Evolutionary conservation across 148 eudicot genomes (phyloP).

Genomic region (Selenicereus undatus): DNA sequence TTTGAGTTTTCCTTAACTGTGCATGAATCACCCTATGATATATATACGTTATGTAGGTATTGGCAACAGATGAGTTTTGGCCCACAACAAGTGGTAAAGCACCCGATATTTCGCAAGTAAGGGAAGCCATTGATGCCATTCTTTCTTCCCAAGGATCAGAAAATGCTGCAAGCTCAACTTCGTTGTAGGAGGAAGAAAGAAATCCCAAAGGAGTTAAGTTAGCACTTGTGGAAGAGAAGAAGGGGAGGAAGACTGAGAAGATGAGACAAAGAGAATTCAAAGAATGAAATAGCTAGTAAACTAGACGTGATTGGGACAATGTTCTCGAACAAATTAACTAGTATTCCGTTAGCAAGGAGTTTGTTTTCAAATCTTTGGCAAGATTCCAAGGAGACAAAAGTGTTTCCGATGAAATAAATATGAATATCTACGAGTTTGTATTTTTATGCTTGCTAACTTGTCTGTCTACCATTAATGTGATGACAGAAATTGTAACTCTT

Average conservation of each 20-base stretch:
- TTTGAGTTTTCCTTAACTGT: no score
- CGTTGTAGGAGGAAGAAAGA: background rate
- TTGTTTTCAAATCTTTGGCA: background rate
- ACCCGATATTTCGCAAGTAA: conserved; percentile 81
- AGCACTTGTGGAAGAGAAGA: background rate
- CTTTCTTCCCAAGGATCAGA: conserved; percentile 62
- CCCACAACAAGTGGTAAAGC: conserved; percentile 84
- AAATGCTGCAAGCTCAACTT: conserved; percentile 34
- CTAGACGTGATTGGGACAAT: conserved; percentile 24
- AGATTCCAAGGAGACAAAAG: conserved; percentile 23
- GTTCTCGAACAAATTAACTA: conserved; percentile 29
- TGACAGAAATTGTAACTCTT: conserved; percentile 4
- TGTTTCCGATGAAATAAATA: conserved; percentile 3
- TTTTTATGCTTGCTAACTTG: background rate
- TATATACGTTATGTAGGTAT: conserved; percentile 40
- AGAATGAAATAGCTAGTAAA: conserved; percentile 20
- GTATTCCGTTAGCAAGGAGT: background rate
- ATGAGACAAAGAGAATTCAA: conserved; percentile 29
- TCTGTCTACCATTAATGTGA: background rate
- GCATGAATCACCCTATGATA: no score
- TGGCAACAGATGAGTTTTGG: conserved; percentile 98
- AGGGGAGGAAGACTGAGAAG: background rate
- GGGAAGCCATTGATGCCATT: conserved; percentile 89
- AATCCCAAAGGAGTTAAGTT: background rate
- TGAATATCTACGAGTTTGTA: conserved; percentile 7